Conservation (phyloP, 2,329 filamentous ascomycete genomes). For the Aureobasidium leucospermi region DNA sequence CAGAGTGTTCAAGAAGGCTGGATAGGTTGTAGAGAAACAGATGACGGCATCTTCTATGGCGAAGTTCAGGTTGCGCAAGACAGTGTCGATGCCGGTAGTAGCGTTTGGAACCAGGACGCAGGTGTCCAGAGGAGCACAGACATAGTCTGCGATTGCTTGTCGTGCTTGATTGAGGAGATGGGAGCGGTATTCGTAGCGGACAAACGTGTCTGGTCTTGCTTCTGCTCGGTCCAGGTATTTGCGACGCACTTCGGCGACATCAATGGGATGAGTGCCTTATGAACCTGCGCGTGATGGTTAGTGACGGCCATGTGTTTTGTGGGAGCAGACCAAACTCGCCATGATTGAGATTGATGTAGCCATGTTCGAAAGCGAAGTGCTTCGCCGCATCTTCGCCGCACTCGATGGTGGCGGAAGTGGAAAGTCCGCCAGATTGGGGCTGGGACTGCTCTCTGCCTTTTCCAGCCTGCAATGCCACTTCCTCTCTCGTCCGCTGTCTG, state of each 20-base stretch:
- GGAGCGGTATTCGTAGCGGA: slow-evolving; percentile 57
- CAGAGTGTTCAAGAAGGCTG: slow-evolving; percentile 64
- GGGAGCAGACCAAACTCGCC: background rate
- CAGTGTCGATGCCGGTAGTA: slow-evolving; percentile 68
- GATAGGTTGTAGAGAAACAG: slow-evolving; percentile 70
- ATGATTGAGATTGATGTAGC: slow-evolving; percentile 2
- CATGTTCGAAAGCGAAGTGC: background rate
- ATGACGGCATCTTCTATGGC: slow-evolving; percentile 66
- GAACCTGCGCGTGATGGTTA: slow-evolving; percentile 48
- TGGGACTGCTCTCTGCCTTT: too few species aligned
- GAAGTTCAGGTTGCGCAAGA: slow-evolving; percentile 70
- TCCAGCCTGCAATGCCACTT: too few species aligned
- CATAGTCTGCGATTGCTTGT: slow-evolving; percentile 53
- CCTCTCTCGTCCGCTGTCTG: too few species aligned
- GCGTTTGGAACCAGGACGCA: slow-evolving; percentile 77
- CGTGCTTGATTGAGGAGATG: slow-evolving; percentile 57
- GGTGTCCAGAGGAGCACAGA: slow-evolving; percentile 59
- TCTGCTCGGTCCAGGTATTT: slow-evolving; percentile 62
- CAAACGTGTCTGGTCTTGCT: slow-evolving; percentile 64
- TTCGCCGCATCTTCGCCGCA: background rate
- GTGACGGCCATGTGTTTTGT: background rate
- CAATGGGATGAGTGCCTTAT: slow-evolving; percentile 66
- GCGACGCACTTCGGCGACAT: slow-evolving; percentile 53
- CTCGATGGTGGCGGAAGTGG: background rate
- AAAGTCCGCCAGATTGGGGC: background rate